Percentiles rank a stretch among this genome's conserved stretches.
Evolutionary conservation across 345 rosid species (phyloP).

Genomic region (Cardamine occulta): DNA sequence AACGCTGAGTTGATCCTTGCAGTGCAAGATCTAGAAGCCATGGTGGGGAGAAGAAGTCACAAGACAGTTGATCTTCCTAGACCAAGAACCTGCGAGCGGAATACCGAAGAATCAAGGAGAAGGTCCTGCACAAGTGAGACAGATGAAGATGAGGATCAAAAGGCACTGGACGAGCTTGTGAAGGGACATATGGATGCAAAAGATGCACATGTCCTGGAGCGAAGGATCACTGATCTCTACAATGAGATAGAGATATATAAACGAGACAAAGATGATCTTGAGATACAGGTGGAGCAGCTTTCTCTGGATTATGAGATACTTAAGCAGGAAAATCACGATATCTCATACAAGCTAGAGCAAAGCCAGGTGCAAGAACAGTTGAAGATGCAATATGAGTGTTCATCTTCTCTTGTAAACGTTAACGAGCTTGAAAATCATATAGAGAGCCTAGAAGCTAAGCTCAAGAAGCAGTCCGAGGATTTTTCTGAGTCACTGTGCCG

Average conservation of each 20-base stretch:
- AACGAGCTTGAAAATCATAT: conserved; percentile 59
- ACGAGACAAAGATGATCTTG: conserved; percentile 71
- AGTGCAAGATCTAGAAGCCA: conserved; percentile 76
- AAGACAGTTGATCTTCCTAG: conserved; percentile 46
- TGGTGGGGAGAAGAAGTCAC: conserved; percentile 60
- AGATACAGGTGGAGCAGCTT: conserved; percentile 75
- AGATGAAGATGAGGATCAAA: conserved; percentile 49
- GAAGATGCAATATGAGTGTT: conserved; percentile 52
- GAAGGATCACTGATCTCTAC: conserved; percentile 57
- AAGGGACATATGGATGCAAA: conserved; percentile 54
- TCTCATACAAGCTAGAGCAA: conserved; percentile 63
- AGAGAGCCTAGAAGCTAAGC: conserved; percentile 64
- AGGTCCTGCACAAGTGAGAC: conserved; percentile 41
- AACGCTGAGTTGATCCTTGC: conserved; percentile 81
- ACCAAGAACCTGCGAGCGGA: conserved; percentile 35
- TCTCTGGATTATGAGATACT: conserved; percentile 64
- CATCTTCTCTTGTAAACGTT: conserved; percentile 50
- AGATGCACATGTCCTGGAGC: conserved; percentile 59
- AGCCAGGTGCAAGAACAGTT: conserved; percentile 54
- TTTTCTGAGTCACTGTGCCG: conserved; percentile 64
- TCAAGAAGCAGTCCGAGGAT: conserved; percentile 66
- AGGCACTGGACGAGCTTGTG: conserved; percentile 44
- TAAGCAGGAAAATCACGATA: conserved; percentile 67
- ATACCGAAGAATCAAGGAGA: conserved; percentile 36
- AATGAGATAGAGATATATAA: conserved; percentile 64